phyloP scores from a whole-genome alignment of 768 basidiomycete genomes.

The Kockovaella imperatae region DNA sequence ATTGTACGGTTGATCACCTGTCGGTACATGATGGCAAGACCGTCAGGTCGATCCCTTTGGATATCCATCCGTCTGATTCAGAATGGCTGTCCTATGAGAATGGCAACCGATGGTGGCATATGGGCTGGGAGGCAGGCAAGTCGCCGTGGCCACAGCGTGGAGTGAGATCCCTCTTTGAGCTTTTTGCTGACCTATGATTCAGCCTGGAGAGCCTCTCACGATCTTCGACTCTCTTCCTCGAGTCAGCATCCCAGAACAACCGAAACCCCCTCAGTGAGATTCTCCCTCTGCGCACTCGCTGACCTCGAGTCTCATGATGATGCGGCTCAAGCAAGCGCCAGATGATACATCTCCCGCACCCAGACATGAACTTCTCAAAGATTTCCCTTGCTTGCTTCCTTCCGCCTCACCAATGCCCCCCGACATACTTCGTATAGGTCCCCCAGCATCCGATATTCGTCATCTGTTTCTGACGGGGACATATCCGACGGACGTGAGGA shows the following conservation, averaged over 20 bases:
- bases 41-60: conserved; percentile 12
- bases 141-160: conserved; percentile 6
- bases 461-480: conserved; percentile 21
- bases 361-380: conserved; percentile 11
- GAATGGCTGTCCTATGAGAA: background rate
- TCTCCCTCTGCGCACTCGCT: background rate
- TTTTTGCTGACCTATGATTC: background rate
- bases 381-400: conserved; percentile 27
- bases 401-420: conserved; percentile 4
- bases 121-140: conserved; percentile 17
- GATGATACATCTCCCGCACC: conserved; percentile 6
- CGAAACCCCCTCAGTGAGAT: conserved; percentile 27
- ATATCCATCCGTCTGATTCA: background rate
- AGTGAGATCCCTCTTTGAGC: conserved; percentile 4
- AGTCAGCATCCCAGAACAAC: conserved; percentile 27
- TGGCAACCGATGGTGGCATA: conserved; percentile 9
- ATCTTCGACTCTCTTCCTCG: conserved; percentile 30
- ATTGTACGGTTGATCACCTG: conserved; percentile 17
- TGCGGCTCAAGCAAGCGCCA: conserved; percentile 1
- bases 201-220: conserved; percentile 21
- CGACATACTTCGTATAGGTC: conserved; percentile 12
- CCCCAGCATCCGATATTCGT: background rate
- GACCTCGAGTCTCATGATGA: conserved; percentile 14
- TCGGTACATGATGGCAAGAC: conserved; percentile 29
- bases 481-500: background rate